These are phyloP conservation scores for Yamagishiella unicocca DNA, from an alignment of 139 green algal genomes.

Conservation along the genomic window DNA sequence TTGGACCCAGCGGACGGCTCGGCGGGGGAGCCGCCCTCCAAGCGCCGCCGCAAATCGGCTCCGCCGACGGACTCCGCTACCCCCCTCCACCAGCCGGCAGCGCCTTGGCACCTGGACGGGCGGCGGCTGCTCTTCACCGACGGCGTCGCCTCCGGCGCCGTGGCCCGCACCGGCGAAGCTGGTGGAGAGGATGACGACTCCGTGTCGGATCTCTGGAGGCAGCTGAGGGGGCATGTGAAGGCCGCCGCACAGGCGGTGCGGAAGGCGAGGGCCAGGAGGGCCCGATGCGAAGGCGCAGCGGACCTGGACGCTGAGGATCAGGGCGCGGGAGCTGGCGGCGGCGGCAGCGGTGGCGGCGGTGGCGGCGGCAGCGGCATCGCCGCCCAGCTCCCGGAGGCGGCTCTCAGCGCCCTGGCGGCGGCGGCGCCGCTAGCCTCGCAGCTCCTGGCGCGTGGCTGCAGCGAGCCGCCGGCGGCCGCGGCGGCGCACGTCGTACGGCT, in stretches of 20 bases:
- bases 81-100: too few species aligned
- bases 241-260: neutral
- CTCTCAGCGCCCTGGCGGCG: neutral
- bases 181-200: too few species aligned
- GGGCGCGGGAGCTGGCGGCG: too few species aligned
- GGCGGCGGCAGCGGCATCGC: neutral
- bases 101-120: neutral
- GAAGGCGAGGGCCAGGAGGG: too few species aligned
- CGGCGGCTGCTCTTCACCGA: neutral
- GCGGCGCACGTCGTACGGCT: neutral
- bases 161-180: too few species aligned
- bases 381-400: neutral
- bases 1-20: neutral
- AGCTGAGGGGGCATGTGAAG: neutral
- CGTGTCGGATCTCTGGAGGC: neutral
- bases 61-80: too few species aligned
- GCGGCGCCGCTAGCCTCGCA: neutral
- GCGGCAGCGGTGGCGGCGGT: too few species aligned
- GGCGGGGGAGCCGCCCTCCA: neutral
- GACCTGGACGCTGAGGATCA: too few species aligned
- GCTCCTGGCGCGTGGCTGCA: neutral
- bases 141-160: too few species aligned
- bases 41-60: slow-evolving; percentile 21
- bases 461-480: neutral
- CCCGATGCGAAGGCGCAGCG: too few species aligned